A percentile compares a stretch with the other conserved stretches of the same genome.
Evolutionary conservation across 2,329 filamentous ascomycete genomes (phyloP).

Genomic region (Fusarium torulosum): DNA sequence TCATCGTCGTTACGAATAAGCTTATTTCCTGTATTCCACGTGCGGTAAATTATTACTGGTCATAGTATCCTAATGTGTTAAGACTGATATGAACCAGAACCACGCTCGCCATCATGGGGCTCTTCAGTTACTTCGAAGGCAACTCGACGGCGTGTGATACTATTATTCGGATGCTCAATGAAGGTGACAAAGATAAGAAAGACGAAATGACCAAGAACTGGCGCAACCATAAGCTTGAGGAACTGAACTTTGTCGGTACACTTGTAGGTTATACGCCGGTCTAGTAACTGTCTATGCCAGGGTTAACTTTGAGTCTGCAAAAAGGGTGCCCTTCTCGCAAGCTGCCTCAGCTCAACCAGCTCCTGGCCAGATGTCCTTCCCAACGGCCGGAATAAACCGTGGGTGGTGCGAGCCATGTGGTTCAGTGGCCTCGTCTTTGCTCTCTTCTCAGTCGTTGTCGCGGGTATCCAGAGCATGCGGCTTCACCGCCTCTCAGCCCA

Average conservation of each 20-base stretch:
- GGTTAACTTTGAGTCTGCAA: neutral
- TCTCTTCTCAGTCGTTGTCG: slow-evolving; percentile 17
- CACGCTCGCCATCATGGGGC: neutral
- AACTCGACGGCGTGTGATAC: slow-evolving; percentile 12
- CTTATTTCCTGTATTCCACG: neutral
- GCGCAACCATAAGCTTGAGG: slow-evolving; percentile 17
- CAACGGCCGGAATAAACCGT: slow-evolving; percentile 17
- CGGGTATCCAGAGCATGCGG: slow-evolving; percentile 22
- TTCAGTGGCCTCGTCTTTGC: slow-evolving; percentile 19
- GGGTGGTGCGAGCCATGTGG: slow-evolving; percentile 11
- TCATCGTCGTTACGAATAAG: neutral
- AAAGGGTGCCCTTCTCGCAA: slow-evolving; percentile 23
- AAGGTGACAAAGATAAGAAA: slow-evolving; percentile 1
- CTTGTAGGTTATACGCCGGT: neutral
- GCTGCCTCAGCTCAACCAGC: slow-evolving; percentile 19
- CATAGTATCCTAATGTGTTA: neutral
- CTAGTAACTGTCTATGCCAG: accelerated
- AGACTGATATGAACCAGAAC: neutral
- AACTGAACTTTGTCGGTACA: slow-evolving; percentile 25
- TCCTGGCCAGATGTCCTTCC: slow-evolving; percentile 20
- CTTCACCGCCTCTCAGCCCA: slow-evolving; percentile 20
- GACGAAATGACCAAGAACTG: slow-evolving; percentile 26
- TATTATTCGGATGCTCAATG: slow-evolving; percentile 21
- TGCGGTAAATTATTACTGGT: neutral
- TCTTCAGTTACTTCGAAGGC: slow-evolving; percentile 6